Percentiles rank a stretch among this genome's conserved stretches.
These are phyloP conservation scores for Amesomyces nigricolor DNA, from an alignment of 2,329 filamentous ascomycete species.

Conservation along the genomic window DNA sequence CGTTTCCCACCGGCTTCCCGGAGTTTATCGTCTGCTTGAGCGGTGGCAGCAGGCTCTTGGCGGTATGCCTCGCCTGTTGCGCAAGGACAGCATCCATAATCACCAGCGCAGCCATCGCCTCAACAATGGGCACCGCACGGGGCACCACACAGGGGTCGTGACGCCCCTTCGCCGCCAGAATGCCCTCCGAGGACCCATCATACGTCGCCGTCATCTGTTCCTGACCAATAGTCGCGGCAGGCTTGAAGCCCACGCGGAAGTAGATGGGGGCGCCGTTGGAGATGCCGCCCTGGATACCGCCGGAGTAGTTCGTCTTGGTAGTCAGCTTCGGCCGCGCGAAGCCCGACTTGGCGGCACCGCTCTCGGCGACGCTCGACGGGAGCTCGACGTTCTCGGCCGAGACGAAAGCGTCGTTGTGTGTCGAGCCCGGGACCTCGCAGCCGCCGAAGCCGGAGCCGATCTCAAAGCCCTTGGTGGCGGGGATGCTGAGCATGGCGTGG, in stretches of 20 bases:
- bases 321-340: slow-evolving; percentile 58
- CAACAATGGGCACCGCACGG: slow-evolving; percentile 79
- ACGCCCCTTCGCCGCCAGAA: slow-evolving; percentile 83
- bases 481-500: slow-evolving; percentile 93
- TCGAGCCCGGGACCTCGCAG: slow-evolving; percentile 78
- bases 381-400: slow-evolving; percentile 40
- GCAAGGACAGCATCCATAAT: slow-evolving; percentile 82
- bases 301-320: slow-evolving; percentile 91
- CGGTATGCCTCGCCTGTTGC: slow-evolving; percentile 60
- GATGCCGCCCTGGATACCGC: slow-evolving; percentile 93
- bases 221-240: slow-evolving; percentile 86
- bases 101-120: slow-evolving; percentile 84
- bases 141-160: slow-evolving; percentile 94
- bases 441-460: slow-evolving; percentile 90
- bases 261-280: slow-evolving; percentile 90
- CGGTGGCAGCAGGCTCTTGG: slow-evolving; percentile 41
- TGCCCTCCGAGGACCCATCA: slow-evolving; percentile 62
- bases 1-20: slow-evolving; percentile 28
- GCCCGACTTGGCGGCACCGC: slow-evolving; percentile 41
- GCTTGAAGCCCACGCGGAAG: slow-evolving; percentile 94
- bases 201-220: slow-evolving; percentile 80
- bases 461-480: slow-evolving; percentile 92
- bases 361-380: slow-evolving; percentile 38
- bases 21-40: slow-evolving; percentile 32
- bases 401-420: slow-evolving; percentile 86